Evolutionary conservation across 306 rosid species (phyloP).

Genomic region (Prunus dulcis): DNA sequence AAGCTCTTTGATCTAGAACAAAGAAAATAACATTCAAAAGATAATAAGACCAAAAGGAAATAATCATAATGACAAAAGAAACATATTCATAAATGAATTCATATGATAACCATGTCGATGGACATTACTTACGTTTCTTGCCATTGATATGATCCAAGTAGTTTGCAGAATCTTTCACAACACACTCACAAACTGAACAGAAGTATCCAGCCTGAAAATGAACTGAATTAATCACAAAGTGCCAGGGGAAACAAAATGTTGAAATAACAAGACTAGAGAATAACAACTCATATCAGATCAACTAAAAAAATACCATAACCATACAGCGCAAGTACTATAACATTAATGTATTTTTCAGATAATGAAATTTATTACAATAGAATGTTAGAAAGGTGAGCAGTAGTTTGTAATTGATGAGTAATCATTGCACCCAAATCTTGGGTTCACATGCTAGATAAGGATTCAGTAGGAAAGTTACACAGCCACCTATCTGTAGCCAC

Average conservation of each 20-base stretch:
- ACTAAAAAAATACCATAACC: neutral
- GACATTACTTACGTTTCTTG: conserved; percentile 79
- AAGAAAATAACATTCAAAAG: conserved; percentile 13
- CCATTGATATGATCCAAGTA: conserved; percentile 99
- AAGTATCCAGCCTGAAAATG: conserved; percentile 85
- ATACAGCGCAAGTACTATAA: neutral
- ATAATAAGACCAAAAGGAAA: conserved; percentile 17
- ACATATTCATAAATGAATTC: neutral
- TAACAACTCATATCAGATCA: neutral
- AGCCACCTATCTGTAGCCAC: neutral
- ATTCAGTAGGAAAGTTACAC: neutral
- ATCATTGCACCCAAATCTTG: neutral
- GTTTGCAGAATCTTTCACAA: conserved; percentile 98
- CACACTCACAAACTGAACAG: conserved; percentile 96
- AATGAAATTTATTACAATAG: neutral
- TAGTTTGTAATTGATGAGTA: neutral
- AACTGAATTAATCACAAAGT: conserved; percentile 8
- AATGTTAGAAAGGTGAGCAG: neutral
- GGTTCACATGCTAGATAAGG: neutral
- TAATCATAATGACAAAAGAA: conserved; percentile 2
- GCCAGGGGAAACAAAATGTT: conserved; percentile 4
- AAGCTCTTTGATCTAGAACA: conserved; percentile 80
- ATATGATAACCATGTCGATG: neutral
- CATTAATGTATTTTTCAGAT: neutral
- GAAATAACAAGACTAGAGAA: neutral